A percentile compares a stretch with the other conserved stretches of the same genome.
Evolutionary conservation across 768 basidiomycete species (phyloP).

Genomic region (Sarcodon aspratus): DNA sequence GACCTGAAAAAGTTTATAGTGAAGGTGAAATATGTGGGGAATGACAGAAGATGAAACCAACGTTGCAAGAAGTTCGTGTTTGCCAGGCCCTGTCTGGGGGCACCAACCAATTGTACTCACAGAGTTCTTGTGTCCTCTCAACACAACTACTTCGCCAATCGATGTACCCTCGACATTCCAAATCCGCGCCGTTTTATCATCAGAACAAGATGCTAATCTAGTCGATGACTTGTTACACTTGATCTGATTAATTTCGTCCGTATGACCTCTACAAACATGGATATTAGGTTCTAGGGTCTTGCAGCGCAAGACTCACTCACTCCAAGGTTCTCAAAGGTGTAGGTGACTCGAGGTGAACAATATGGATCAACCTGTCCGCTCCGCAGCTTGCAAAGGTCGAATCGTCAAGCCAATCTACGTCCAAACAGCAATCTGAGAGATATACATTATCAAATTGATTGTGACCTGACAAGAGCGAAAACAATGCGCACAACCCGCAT

Average conservation of each 20-base stretch:
- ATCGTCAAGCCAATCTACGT: conserved; percentile 71
- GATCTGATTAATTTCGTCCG: conserved; percentile 69
- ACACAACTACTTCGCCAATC: conserved; percentile 24
- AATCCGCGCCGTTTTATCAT: conserved; percentile 68
- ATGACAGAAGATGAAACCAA: conserved; percentile 20
- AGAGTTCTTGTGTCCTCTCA: conserved; percentile 55
- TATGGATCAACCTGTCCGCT: conserved; percentile 51
- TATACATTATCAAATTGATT: not conserved
- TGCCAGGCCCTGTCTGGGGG: conserved; percentile 32
- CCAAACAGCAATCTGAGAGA: conserved; percentile 58
- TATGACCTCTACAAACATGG: conserved; percentile 45
- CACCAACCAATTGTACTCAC: conserved; percentile 67
- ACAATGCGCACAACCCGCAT: conserved; percentile 36
- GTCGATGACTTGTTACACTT: conserved; percentile 57
- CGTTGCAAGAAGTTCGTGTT: conserved; percentile 63
- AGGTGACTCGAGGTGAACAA: conserved; percentile 41
- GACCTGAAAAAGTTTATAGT: conserved; percentile 29
- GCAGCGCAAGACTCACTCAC: conserved; percentile 26
- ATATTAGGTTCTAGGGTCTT: not conserved
- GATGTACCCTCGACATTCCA: conserved; percentile 48
- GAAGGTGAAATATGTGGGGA: conserved; percentile 1
- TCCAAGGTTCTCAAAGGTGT: conserved; percentile 50
- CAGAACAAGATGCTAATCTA: conserved; percentile 69
- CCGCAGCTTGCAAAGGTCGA: conserved; percentile 64
- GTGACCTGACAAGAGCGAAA: not conserved